Evolutionary conservation across 805 yeast species (phyloP).

Genomic region (Hanseniaspora taiwanica): DNA sequence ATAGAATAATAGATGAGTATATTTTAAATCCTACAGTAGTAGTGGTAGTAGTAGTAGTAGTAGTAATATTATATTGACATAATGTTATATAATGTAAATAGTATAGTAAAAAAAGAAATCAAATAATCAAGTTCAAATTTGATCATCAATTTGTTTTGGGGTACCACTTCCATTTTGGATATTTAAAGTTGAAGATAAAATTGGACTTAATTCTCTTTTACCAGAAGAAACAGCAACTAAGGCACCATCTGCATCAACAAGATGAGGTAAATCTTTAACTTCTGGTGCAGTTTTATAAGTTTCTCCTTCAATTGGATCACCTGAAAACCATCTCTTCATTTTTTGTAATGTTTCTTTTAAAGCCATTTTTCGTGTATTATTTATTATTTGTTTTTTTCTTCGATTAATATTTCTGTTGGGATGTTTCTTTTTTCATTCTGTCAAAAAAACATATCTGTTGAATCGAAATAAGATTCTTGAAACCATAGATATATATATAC

Average conservation of each 20-base stretch:
- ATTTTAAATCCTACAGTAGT: too few relatives aligned
- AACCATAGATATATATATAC: too few relatives aligned
- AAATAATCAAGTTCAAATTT: conserved; percentile 6
- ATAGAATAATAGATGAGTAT: too few relatives aligned
- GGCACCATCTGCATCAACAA: conserved; percentile 15
- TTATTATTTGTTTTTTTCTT: neutral
- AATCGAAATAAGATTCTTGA: too few relatives aligned
- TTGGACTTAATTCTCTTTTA: conserved; percentile 16
- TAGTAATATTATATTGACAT: neutral
- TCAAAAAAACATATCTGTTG: neutral
- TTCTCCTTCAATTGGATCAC: conserved; percentile 15
- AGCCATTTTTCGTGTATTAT: conserved; percentile 2
- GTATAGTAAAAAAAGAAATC: conserved; percentile 20
- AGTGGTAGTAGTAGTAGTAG: too few relatives aligned
- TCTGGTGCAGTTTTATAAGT: conserved; percentile 13
- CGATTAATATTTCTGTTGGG: neutral
- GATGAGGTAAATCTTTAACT: conserved; percentile 16
- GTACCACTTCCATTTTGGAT: conserved; percentile 8
- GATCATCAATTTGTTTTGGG: conserved; percentile 10
- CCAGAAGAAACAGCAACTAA: conserved; percentile 18
- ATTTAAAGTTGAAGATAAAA: conserved; percentile 11
- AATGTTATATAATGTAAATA: conserved; percentile 7
- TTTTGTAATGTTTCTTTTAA: conserved; percentile 10
- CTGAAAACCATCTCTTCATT: conserved; percentile 13
- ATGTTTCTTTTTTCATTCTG: neutral